A percentile compares a stretch with the other conserved stretches of the same genome.
Evolutionary conservation across 805 yeast species (phyloP).

Genomic region (Metschnikowia colocasiae): DNA sequence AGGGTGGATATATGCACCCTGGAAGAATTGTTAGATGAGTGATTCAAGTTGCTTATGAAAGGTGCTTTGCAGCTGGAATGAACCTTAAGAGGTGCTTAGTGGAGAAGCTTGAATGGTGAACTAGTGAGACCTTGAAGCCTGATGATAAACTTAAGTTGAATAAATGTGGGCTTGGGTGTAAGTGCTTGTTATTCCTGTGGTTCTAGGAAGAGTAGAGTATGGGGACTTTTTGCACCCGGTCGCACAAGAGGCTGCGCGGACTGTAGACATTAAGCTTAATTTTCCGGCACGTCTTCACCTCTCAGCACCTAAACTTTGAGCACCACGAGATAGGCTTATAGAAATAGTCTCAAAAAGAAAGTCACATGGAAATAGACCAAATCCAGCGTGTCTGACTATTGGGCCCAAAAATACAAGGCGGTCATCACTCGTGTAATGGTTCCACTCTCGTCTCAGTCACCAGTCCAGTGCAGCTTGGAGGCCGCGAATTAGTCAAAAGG

Average conservation of each 20-base stretch:
- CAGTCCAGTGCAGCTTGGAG: not conserved
- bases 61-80: not conserved
- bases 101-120: not conserved
- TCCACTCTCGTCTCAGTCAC: not conserved
- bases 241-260: not conserved
- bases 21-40: not conserved
- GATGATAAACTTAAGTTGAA: no score
- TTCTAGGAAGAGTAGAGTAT: not conserved
- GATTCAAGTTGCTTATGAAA: not conserved
- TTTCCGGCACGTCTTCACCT: not conserved
- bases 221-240: constrained; percentile 1
- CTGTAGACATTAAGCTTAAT: not conserved
- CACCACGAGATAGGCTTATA: no score
- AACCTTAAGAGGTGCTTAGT: not conserved
- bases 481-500: not conserved
- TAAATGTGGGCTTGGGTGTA: not conserved
- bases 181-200: not conserved
- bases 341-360: no score
- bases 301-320: no score
- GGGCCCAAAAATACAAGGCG: no score
- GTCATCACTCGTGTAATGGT: no score
- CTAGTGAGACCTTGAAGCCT: no score
- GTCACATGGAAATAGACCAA: no score
- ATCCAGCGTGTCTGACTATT: no score
- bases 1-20: not conserved